Percentiles rank a stretch among this genome's conserved stretches.
phyloP scores from a whole-genome alignment of 2,329 filamentous ascomycete genomes.

The Aureobasidium vineae region DNA sequence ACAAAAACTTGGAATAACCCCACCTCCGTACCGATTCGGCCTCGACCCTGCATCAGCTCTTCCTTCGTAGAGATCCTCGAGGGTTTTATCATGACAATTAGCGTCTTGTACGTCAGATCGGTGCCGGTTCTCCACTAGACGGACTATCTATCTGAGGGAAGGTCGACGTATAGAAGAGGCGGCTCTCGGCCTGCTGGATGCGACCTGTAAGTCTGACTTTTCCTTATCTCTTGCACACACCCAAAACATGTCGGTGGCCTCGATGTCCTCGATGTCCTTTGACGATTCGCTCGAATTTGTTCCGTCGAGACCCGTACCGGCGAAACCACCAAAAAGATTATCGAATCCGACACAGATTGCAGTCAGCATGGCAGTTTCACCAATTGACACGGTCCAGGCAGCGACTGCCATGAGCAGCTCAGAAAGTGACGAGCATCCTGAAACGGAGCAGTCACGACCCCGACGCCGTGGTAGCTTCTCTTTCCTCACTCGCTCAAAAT shows the following conservation, averaged over 20 bases:
- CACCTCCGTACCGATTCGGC: constrained; percentile 19
- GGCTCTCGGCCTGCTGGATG: constrained; percentile 1
- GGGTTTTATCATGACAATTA: constrained; percentile 15
- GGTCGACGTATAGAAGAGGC: constrained; percentile 10
- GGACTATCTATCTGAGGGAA: neutral
- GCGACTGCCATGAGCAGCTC: constrained; percentile 14
- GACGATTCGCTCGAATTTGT: constrained; percentile 14
- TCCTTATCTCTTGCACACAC: neutral
- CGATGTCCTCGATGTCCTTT: constrained; percentile 16
- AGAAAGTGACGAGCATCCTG: constrained; percentile 12
- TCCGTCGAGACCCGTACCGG: constrained; percentile 14
- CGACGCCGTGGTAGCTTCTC: constrained; percentile 27
- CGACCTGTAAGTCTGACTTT: constrained; percentile 6
- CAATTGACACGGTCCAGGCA: constrained; percentile 17
- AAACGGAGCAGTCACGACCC: constrained; percentile 13
- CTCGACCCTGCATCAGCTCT: constrained; percentile 22
- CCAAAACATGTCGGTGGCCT: constrained; percentile 9
- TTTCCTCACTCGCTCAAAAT: constrained; percentile 28
- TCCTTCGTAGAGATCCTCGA: constrained; percentile 2
- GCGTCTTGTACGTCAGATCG: constrained; percentile 16
- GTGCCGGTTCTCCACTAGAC: constrained; percentile 4
- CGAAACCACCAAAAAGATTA: constrained; percentile 5
- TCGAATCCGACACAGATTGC: constrained; percentile 4
- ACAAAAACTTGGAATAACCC: constrained; percentile 18
- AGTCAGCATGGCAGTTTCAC: constrained; percentile 4